phyloP scores from a whole-genome alignment of 2,329 filamentous ascomycete genomes.

The Apiospora marii region DNA sequence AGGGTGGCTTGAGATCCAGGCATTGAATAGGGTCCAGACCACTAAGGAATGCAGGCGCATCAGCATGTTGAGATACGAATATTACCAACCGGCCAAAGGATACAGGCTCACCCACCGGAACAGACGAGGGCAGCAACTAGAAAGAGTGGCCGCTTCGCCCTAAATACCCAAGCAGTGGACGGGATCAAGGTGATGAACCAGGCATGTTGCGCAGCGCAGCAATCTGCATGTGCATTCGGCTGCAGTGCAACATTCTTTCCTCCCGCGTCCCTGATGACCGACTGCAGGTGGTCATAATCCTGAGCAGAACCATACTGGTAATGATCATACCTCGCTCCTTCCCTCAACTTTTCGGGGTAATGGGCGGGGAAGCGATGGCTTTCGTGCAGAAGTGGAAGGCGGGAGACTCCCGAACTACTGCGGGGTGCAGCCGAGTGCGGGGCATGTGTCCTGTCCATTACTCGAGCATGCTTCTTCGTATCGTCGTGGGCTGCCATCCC shows the following conservation, averaged over 20 bases:
- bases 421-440: background rate
- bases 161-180: constrained; percentile 10
- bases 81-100: background rate
- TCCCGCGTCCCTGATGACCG: background rate
- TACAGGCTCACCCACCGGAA: background rate
- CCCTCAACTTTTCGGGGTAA: background rate
- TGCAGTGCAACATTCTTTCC: constrained; percentile 17
- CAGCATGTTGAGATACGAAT: constrained; percentile 17
- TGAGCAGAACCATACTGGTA: background rate
- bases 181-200: background rate
- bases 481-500: background rate
- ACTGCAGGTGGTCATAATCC: background rate
- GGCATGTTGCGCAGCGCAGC: background rate
- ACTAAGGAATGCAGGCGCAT: constrained; percentile 14
- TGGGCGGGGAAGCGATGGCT: background rate
- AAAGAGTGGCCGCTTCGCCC: background rate
- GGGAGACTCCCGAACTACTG: constrained; percentile 5
- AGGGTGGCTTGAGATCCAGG: background rate
- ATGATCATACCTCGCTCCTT: background rate
- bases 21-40: constrained; percentile 25
- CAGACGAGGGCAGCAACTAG: constrained; percentile 3
- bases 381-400: background rate
- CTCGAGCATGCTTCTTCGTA: background rate
- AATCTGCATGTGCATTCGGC: background rate
- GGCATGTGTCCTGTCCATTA: background rate